Base-by-base conservation (phyloP, 805 yeast species). In the Wickerhamiella cacticola region DNA sequence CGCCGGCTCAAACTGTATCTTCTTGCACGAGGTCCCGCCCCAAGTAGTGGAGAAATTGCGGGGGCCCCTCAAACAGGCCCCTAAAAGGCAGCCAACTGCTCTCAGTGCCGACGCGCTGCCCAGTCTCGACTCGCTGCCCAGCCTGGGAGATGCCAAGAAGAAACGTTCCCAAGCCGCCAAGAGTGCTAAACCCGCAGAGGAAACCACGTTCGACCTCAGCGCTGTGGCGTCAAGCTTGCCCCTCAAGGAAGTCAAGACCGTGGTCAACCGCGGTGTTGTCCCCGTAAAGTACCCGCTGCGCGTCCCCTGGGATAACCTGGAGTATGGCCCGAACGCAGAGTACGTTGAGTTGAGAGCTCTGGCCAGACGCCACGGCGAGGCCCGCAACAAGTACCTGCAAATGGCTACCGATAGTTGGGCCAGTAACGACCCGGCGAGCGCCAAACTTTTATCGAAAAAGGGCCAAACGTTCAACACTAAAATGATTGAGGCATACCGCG, bases 1-100 rank as follows among this genome's bases (percentile, higher is more conserved):
- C 5, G 70, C 71, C 5, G 75, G 74, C 8, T 66, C 63, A 8
- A 48, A 50, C 2, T 72, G 76, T 53, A 54, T 56, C 31, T 72
- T 70, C 51, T 55, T 66, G 41, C 76, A 72, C 51, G 58, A 60
- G 18, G 54, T 67, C 6, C 70, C 72, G 3, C 52, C 50, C 1
- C 53, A 52, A 21, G 36, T 63, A 6, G 44, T 55, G 15, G 51
- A 50, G 9, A 41, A 48, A 21, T 26, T 51, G 18, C 25, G 38
- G 33, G 33, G 23, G n/a, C 28, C 45, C 5, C 9, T 24, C 2
- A 41, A 22, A 18, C 48, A 24, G 5, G 16, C 29, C 3, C 9
- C 16, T 13, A 13, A 26, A 24, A 18, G 28, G 24, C 16, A 12
- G 8, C 43, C 43, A 5, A 36, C 48, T 10, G 5, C 18, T 23